phyloP scores from a whole-genome alignment of 306 rosid genomes.

The Fagus crenata region DNA sequence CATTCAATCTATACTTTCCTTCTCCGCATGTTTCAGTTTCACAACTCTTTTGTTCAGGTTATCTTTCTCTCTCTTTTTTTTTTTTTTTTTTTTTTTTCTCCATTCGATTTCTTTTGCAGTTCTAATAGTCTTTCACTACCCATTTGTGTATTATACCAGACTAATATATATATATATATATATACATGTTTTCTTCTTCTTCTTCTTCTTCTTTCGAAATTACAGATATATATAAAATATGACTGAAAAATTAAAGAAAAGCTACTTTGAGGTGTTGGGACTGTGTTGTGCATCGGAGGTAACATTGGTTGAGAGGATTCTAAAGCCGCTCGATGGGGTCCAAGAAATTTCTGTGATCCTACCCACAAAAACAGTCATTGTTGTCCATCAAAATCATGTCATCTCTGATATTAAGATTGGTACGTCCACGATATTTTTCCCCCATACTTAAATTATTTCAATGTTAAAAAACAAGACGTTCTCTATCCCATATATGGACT shows the following conservation, averaged over 20 bases:
- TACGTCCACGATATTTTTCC: slow-evolving; percentile 6
- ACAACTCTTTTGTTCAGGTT: no score
- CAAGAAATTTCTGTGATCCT: slow-evolving; percentile 72
- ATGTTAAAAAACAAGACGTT: no score
- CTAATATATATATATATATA: not conserved
- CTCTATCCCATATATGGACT: no score
- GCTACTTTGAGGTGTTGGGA: slow-evolving; percentile 85
- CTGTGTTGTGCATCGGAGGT: slow-evolving; percentile 90
- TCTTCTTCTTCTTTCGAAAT: not conserved
- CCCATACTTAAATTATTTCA: not conserved
- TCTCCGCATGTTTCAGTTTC: no score
- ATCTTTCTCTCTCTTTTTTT: no score
- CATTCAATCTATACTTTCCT: no score
- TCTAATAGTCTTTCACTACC: no score
- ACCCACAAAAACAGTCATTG: slow-evolving; percentile 74
- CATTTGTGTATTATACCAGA: not conserved
- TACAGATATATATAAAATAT: not conserved
- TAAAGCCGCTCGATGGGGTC: slow-evolving; percentile 63
- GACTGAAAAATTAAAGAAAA: slow-evolving; percentile 47
- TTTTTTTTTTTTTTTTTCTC: no score
- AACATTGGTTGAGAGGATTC: slow-evolving; percentile 60
- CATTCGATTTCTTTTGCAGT: no score
- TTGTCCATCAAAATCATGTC: slow-evolving; percentile 60
- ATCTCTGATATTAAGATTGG: slow-evolving; percentile 79
- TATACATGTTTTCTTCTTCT: not conserved